Evolutionary conservation across 2,329 filamentous ascomycete species (phyloP), one percentile per base, ranked within the genome.

Genomic region (Pyrenochaeta sp.): DNA sequence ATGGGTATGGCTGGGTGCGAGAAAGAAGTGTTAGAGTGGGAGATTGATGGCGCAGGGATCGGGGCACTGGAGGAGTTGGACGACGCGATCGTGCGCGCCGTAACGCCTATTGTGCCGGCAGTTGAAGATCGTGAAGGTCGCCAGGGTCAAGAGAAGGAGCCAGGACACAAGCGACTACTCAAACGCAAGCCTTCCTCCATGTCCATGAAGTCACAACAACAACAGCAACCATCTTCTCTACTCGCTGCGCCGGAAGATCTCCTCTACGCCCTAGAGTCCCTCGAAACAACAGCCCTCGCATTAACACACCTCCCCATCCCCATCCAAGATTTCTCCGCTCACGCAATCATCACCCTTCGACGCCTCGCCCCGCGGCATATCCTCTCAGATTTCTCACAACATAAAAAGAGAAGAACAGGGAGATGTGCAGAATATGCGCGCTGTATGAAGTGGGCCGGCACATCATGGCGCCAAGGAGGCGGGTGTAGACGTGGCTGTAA

Each of bases 371-470:
- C 70, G 8, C 72, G 72, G 0, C 65, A 65, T 5, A 61, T 57
- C 0, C 66, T 76, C 2, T 56, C 61, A 8, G 68, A 70, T 2
- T 72, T 71, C 30, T 56, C 63, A 2, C 34, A 62, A 1, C 45
- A 50, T 2, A 75, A 74, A 53, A 70, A 71, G 42, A 57, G 50
- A 40, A 59, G 69, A 24, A 45, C 49, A 2, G 64, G 50, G 0
- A 54, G 61, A 8, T 76, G 73, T 50, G 70, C 68, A 6, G 72
- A 75, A 42, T 74, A 73, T 51, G 72, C 72, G 19, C 64, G 72
- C 10, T 76, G 73, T 37, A 73, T 68, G 68, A 74, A 74, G 50
- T 76, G 73, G 73, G 72, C 68, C 3, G 71, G 69, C 2, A 64
- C 63, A 30, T 62, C 50, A 9, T 76, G 73, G 73, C 61, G 71